Base-by-base conservation (phyloP, 1,284 basidiomycete species). In the Takashimella tepidaria region DNA sequence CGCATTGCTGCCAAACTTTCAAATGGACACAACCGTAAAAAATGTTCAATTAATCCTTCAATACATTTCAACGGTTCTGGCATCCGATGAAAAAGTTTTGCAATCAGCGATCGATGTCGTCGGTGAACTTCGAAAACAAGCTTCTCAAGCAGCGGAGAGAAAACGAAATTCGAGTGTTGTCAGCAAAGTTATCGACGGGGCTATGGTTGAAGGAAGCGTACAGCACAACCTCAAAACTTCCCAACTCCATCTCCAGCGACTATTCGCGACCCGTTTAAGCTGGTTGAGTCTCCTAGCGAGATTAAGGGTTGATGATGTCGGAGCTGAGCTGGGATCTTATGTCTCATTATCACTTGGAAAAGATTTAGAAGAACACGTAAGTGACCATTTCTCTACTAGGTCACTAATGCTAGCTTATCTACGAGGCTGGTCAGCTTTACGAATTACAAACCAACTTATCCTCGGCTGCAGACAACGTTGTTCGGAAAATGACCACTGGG, bases 401-500 rank as follows among this genome's bases (percentile, higher is more conserved):
- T 25, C 22, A n/a, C 23, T 43, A 46, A 45, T 55, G 11, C 51
- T 58, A 89, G 87, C 78, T 90, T 31, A 79, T 86, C 19, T 82
- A 84, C 58, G 83, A 88, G 59, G 80, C 85, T 1, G 89, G 87
- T 13, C 78, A 81, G 48, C 75, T 89, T n/a, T 72, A 81, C n/a
- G 72, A 75, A 24, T 66, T 82, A 2, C 86, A 88, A 70, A 59
- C 72, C 3, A 60, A 76, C 1, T 68, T 86, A 11, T 77, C 80
- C 1, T 58, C 63, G 21, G 70, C 78, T 24, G 79, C 81, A 3
- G 78, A 80, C 26, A 51, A 55, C n/a, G 67, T 59, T 5, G 59
- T 70, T 12, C 61, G 60, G 4, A 55, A 63, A 46, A 50, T 75
- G 16, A 56, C 62, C 16, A 25, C 25, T 58, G 2, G 27, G 49